Base-by-base conservation (phyloP, 169 alveolate species). In the Plasmodium billcollinsi region DNA sequence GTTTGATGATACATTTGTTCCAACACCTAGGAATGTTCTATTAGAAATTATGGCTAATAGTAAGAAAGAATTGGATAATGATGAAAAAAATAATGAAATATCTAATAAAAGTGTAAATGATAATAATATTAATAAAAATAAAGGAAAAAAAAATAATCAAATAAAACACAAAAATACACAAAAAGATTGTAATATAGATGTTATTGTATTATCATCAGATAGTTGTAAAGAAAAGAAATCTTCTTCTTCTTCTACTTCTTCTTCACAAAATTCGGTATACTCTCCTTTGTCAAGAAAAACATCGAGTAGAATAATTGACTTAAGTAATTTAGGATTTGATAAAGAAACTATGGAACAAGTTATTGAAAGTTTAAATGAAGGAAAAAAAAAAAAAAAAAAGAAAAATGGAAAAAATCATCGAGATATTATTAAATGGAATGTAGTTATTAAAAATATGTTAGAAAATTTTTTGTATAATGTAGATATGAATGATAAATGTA, bases 21-120 rank as follows among this genome's bases (percentile, higher is more conserved):
- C 95, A 8, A 93, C 94, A 8, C 93, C 94, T 0, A 61, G 90
- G 15, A 90, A 94, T 74, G 94, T 80, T 7, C 47, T 78, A 29
- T 72, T 74, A 50, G 93, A 93, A 86, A 69, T 92, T 69, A 70
- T 93, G 67, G 83, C 54, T 50, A 94, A 93, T 24, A 93, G 90
- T 74, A 88, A 91, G 43, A 63, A 65, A 14, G 91, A 71, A 15
- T 69, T 67, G 43, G 52, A 90, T 5, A 66, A 65, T 15, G 88
- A 65, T 14, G 69, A 73, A 50, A 71, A 71, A 11, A 80, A 80
- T 24, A 58, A 33, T 20, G 63, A 90, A 69, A 80, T 26, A 1
- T 20, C 7, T 54, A 11, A 69, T 15, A 69, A 24, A 39, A 5
- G 9, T 39, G 2, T 39, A 5, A 5, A 39, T 39, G 2, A 5